phyloP scores from a whole-genome alignment of 495 filamentous ascomycete species.

The Massariosphaeria phaeospora region DNA sequence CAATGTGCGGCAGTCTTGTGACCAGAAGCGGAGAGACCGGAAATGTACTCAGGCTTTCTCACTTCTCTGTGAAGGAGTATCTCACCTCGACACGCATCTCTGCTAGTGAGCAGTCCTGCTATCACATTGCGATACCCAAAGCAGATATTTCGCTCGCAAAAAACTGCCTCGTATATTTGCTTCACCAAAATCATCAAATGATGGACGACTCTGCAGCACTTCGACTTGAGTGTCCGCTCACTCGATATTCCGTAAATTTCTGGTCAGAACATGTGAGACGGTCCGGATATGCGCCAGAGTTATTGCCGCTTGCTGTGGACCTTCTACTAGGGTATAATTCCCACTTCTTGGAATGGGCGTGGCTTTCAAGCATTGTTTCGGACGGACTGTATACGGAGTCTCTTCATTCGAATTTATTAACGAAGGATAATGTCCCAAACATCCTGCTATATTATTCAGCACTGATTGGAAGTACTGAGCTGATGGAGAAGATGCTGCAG shows the following conservation, averaged over 20 bases:
- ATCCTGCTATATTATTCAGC: slow-evolving; percentile 1
- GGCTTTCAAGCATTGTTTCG: neutral
- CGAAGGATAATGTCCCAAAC: neutral
- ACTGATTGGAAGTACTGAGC: neutral
- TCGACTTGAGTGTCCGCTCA: neutral
- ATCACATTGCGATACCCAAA: neutral
- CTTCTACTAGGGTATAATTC: neutral
- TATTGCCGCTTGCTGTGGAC: neutral
- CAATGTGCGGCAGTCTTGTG: slow-evolving; percentile 8
- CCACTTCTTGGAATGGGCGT: slow-evolving; percentile 2
- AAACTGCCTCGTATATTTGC: slow-evolving; percentile 7
- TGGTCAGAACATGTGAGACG: slow-evolving; percentile 6
- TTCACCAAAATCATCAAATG: neutral
- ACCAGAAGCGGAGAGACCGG: neutral
- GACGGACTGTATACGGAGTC: slow-evolving; percentile 3
- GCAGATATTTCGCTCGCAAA: slow-evolving; percentile 3
- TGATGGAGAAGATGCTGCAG: neutral
- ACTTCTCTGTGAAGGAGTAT: slow-evolving; percentile 12
- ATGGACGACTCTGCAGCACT: neutral
- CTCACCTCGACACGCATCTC: slow-evolving; percentile 5
- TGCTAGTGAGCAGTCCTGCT: neutral
- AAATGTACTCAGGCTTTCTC: slow-evolving; percentile 2
- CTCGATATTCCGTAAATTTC: neutral
- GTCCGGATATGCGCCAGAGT: neutral
- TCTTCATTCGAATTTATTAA: neutral